Evolutionary conservation across 1,139 yeast species (phyloP).

Genomic region (Magnusiomyces clavatus): DNA sequence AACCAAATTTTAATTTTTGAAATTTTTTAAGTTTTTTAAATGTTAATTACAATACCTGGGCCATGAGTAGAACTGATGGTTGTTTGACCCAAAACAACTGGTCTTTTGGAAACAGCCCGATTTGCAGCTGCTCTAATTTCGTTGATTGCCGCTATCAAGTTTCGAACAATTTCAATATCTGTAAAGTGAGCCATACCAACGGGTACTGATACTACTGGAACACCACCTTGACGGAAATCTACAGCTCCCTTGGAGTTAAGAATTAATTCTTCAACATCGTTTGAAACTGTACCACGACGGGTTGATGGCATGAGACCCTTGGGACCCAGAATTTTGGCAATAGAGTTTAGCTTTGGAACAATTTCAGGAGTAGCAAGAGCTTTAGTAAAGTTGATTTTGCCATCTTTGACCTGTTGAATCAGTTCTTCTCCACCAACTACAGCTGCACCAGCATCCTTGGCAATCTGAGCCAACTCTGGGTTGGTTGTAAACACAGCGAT

Average conservation of each 20-base stretch:
- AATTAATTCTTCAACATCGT: conserved; percentile 51
- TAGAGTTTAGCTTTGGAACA: conserved; percentile 47
- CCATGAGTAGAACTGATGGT: conserved; percentile 66
- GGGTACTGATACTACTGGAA: conserved; percentile 46
- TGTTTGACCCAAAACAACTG: conserved; percentile 65
- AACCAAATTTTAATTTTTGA: not conserved
- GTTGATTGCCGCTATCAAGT: conserved; percentile 60
- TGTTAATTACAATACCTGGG: conserved; percentile 71
- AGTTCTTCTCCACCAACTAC: conserved; percentile 67
- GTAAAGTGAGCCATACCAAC: conserved; percentile 62
- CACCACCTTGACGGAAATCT: conserved; percentile 59
- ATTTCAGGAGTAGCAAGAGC: conserved; percentile 85
- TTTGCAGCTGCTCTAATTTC: conserved; percentile 56
- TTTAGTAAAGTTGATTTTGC: conserved; percentile 60
- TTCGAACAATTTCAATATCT: conserved; percentile 66
- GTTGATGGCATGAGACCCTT: conserved; percentile 81
- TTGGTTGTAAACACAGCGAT: conserved; percentile 63
- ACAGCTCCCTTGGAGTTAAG: conserved; percentile 54
- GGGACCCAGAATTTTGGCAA: conserved; percentile 81
- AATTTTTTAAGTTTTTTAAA: conserved; percentile 22
- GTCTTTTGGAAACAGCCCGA: conserved; percentile 45
- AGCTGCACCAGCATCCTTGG: conserved; percentile 51
- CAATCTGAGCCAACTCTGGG: conserved; percentile 44
- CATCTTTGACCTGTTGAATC: conserved; percentile 53
- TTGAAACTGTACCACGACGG: conserved; percentile 80